phyloP scores from a whole-genome alignment of 306 rosid genomes.

The Citrullus amarus region DNA sequence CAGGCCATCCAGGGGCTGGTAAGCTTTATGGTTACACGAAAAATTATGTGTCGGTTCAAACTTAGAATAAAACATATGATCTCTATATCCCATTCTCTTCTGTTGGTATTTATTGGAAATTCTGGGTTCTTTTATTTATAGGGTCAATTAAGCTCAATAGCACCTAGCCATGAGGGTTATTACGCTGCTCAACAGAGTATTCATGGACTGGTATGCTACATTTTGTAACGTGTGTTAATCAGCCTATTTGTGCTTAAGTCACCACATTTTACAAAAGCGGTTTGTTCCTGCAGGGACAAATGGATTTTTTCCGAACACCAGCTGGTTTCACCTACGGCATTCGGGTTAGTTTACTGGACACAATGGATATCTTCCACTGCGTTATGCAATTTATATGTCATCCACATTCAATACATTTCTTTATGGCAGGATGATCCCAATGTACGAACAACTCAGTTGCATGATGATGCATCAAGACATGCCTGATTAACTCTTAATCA shows the following conservation, averaged over 20 bases:
- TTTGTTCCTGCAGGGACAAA: slow-evolving; percentile 69
- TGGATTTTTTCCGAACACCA: slow-evolving; percentile 73
- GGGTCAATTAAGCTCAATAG: slow-evolving; percentile 88
- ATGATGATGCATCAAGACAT: slow-evolving; percentile 89
- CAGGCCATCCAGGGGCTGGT: slow-evolving; percentile 89
- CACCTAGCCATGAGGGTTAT: slow-evolving; percentile 80
- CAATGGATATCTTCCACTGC: background rate
- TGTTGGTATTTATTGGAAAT: background rate
- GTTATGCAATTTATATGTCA: background rate
- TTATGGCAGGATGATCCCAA: slow-evolving; percentile 77
- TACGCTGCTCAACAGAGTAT: slow-evolving; percentile 75
- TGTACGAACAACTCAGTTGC: slow-evolving; percentile 81
- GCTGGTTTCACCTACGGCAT: slow-evolving; percentile 62
- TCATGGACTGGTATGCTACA: slow-evolving; percentile 72
- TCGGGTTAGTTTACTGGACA: slow-evolving; percentile 52
- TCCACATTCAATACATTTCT: slow-evolving; percentile 9
- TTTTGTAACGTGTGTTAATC: slow-evolving; percentile 11
- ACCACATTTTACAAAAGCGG: slow-evolving; percentile 11
- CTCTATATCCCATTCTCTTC: background rate
- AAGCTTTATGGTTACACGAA: slow-evolving; percentile 2
- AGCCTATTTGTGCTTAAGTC: slow-evolving; percentile 9
- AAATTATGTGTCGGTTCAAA: background rate
- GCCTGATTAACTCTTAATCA: slow-evolving; percentile 29
- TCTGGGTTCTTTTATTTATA: slow-evolving; percentile 19
- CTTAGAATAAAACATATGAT: background rate